Percentiles rank a stretch among this genome's conserved stretches.
phyloP scores from a whole-genome alignment of 2,329 filamentous ascomycete species.

The Colletotrichum sp. region DNA sequence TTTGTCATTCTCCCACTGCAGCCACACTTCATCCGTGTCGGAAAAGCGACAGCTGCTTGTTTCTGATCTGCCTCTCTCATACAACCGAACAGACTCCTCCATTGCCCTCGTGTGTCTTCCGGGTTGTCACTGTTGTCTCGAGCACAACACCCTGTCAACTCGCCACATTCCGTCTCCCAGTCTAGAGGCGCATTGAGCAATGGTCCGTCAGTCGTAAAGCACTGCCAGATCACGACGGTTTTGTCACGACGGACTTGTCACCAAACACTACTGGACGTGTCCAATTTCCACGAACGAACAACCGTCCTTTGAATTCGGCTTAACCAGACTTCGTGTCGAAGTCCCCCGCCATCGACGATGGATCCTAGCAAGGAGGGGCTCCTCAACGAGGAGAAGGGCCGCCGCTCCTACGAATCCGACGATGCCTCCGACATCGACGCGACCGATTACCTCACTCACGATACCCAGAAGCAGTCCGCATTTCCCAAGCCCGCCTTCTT shows the following conservation, averaged over 20 bases:
- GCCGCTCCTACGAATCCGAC: constrained; percentile 26
- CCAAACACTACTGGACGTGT: background rate
- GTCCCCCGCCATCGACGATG: constrained; percentile 12
- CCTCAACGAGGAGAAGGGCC: constrained; percentile 28
- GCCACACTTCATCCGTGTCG: background rate
- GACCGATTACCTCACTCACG: constrained; percentile 30
- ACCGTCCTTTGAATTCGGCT: background rate
- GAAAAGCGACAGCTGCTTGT: background rate
- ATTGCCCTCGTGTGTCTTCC: background rate
- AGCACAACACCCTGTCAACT: background rate
- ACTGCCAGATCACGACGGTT: background rate
- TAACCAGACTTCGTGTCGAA: background rate
- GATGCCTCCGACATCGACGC: constrained; percentile 34
- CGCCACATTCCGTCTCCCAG: background rate
- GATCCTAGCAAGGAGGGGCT: constrained; percentile 37
- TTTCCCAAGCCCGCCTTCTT: constrained; percentile 18
- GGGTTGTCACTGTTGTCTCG: background rate
- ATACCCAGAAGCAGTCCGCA: background rate
- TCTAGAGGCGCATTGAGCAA: background rate
- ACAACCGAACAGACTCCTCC: background rate
- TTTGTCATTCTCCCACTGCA: background rate
- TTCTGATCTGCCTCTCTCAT: background rate
- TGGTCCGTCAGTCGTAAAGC: background rate
- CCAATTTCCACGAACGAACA: background rate
- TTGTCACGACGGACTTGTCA: background rate